Evolutionary conservation across 805 yeast genomes (phyloP).

Genomic region (Starmerella sirachaensis): DNA sequence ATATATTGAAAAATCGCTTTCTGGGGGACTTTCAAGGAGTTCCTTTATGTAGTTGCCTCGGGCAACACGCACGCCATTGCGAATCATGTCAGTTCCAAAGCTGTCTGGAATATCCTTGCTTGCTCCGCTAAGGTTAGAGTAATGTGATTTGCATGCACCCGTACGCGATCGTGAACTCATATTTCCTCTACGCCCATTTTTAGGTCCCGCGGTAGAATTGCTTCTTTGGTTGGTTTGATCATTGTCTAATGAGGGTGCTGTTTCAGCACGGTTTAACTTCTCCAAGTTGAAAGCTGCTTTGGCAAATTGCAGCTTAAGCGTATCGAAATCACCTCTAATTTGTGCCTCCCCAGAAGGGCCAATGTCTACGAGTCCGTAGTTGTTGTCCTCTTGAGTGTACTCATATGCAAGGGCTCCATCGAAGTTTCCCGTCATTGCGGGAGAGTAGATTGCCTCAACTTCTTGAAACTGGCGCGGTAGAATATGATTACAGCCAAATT

Average conservation of each 20-base stretch:
- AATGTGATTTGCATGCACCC: conserved; percentile 14
- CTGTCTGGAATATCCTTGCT: conserved; percentile 25
- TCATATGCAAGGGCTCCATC: conserved; percentile 82
- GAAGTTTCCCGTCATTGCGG: conserved; percentile 60
- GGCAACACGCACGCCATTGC: conserved; percentile 25
- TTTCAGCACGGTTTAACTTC: not conserved
- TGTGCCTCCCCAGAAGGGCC: conserved; percentile 34
- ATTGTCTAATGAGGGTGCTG: not conserved
- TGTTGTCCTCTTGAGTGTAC: conserved; percentile 64
- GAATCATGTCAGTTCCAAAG: conserved; percentile 27
- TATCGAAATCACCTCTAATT: conserved; percentile 39
- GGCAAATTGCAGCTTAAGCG: conserved; percentile 30
- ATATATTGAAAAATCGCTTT: conserved; percentile 20
- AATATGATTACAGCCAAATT: conserved; percentile 81
- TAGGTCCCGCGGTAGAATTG: no score
- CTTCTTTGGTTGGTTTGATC: not conserved
- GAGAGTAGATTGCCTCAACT: conserved; percentile 53
- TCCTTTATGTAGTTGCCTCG: conserved; percentile 22
- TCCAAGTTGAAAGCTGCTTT: not conserved
- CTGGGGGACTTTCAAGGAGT: conserved; percentile 15
- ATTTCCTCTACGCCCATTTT: no score
- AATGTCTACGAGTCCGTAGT: conserved; percentile 61
- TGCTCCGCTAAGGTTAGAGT: conserved; percentile 16
- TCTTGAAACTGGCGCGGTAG: conserved; percentile 72
- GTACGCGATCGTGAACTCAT: not conserved